A percentile compares a stretch with the other conserved stretches of the same genome.
Conservation (phyloP, 306 rosid species). For the Nissolia schottii region DNA sequence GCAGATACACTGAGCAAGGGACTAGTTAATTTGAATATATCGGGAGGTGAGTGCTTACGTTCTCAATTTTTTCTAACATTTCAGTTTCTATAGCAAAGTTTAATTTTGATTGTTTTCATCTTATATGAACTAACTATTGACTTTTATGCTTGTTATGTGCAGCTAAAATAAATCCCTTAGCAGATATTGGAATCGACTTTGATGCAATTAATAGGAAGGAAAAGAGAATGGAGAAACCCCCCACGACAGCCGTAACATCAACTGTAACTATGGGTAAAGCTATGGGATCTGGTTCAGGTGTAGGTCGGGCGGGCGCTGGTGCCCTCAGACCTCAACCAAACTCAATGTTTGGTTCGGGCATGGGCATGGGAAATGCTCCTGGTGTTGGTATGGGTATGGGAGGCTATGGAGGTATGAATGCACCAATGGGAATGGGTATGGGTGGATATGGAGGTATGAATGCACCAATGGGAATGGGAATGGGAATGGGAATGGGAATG, state of each 20-base stretch:
- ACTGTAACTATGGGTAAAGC: conserved; percentile 83
- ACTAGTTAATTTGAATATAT: conserved; percentile 80
- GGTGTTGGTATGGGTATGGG: conserved; percentile 44
- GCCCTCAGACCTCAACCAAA: conserved; percentile 48
- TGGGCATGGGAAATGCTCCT: conserved; percentile 26
- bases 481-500: conserved; percentile 43
- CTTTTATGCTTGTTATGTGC: conserved; percentile 33
- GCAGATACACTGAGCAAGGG: conserved; percentile 83
- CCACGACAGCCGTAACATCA: conserved; percentile 44
- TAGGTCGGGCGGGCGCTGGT: conserved; percentile 68
- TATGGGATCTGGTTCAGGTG: conserved; percentile 92
- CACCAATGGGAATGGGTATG: conserved; percentile 46
- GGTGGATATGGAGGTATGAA: conserved; percentile 37
- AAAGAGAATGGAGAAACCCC: conserved; percentile 85
- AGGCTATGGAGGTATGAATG: conserved; percentile 34
- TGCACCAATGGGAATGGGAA: conserved; percentile 43
- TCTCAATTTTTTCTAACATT: not conserved
- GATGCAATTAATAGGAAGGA: conserved; percentile 83
- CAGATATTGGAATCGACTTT: conserved; percentile 83
- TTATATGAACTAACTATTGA: not conserved
- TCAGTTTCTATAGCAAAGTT: not conserved
- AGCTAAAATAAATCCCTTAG: conserved; percentile 79
- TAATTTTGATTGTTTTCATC: not conserved
- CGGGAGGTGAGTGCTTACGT: conserved; percentile 63
- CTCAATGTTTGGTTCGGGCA: conserved; percentile 50